phyloP scores from a whole-genome alignment of 257 asterid genomes.

The Penstemon barbatus region DNA sequence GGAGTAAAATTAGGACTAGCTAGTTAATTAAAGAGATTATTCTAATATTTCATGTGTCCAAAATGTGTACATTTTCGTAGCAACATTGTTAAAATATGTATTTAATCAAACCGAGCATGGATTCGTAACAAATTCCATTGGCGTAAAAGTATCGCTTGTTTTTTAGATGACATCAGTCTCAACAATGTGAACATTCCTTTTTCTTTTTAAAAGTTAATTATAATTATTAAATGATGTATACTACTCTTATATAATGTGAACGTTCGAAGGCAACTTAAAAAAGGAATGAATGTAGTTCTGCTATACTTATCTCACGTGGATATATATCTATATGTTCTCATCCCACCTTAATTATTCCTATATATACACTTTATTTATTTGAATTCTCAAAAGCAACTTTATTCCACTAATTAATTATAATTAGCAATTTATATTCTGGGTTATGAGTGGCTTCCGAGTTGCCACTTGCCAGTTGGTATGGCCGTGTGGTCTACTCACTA shows the following conservation, averaged over 20 bases:
- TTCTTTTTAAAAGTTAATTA: too few species aligned
- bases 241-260: neutral
- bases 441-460: constrained; percentile 6
- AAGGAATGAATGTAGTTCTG: neutral
- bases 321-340: neutral
- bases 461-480: too few species aligned
- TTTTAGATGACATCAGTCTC: neutral
- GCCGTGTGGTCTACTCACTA: constrained; percentile 1
- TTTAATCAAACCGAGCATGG: too few species aligned
- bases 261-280: neutral
- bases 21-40: neutral
- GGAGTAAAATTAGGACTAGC: neutral
- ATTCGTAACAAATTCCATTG: neutral
- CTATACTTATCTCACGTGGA: constrained; percentile 1
- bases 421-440: neutral
- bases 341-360: neutral
- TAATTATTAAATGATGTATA: neutral
- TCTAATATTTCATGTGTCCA: neutral
- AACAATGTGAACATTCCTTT: constrained; percentile 11
- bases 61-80: too few species aligned
- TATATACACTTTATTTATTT: neutral
- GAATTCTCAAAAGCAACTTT: neutral
- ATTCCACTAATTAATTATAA: neutral
- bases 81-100: too few species aligned
- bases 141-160: too few species aligned